These are phyloP conservation scores for Sisymbrium altissimum DNA, from an alignment of 345 rosid genomes.

Conservation along the genomic window DNA sequence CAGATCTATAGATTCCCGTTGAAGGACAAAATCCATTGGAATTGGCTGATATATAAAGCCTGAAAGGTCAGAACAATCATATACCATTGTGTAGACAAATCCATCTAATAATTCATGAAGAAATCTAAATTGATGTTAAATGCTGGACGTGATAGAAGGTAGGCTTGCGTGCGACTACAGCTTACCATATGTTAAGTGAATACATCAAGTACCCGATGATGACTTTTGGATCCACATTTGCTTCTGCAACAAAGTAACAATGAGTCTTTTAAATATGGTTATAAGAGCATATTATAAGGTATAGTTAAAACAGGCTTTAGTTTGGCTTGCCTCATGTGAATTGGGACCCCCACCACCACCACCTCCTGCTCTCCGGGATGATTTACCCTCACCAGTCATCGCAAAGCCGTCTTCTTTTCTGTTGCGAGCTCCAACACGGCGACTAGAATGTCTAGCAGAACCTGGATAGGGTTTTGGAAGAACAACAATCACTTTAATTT, in stretches of 20 bases:
- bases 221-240: constrained; percentile 86
- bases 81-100: background rate
- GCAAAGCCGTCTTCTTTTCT: constrained; percentile 41
- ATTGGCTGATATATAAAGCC: constrained; percentile 28
- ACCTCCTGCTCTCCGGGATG: constrained; percentile 54
- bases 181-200: constrained; percentile 37
- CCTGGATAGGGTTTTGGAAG: constrained; percentile 35
- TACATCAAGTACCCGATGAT: constrained; percentile 53
- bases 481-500: background rate
- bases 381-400: constrained; percentile 44
- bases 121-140: background rate
- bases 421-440: constrained; percentile 37
- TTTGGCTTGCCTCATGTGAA: constrained; percentile 55
- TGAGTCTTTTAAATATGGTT: constrained; percentile 7
- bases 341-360: constrained; percentile 41
- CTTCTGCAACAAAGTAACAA: constrained; percentile 53
- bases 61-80: constrained; percentile 18
- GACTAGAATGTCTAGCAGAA: constrained; percentile 38
- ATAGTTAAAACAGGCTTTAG: background rate
- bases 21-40: constrained; percentile 26
- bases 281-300: background rate
- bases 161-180: background rate
- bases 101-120: background rate
- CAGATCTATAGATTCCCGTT: constrained; percentile 31
- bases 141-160: background rate